A percentile compares a stretch with the other conserved stretches of the same genome.
Conservation (phyloP, 208 protist species). For the Jaenimonas drosophilae region DNA sequence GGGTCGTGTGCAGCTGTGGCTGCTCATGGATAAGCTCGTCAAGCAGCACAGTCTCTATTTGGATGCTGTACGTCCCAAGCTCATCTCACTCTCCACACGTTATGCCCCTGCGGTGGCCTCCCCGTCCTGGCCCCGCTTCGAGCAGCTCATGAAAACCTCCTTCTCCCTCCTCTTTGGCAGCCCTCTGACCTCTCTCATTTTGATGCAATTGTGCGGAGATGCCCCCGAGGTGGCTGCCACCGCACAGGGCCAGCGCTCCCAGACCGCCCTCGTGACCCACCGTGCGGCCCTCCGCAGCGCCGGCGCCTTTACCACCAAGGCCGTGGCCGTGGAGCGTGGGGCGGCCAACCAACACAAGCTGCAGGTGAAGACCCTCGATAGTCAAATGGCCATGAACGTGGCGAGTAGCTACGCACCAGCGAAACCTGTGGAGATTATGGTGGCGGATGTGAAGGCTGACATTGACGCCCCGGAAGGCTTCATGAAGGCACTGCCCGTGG, state of each 20-base stretch:
- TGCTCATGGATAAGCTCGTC: slow-evolving; percentile 73
- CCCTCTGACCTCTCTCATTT: slow-evolving; percentile 61
- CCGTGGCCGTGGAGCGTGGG: slow-evolving; percentile 35
- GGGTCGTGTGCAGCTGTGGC: slow-evolving; percentile 67
- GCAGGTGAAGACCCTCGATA: slow-evolving; percentile 87
- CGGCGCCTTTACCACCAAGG: slow-evolving; percentile 67
- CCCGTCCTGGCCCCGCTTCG: slow-evolving; percentile 52
- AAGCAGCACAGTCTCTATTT: slow-evolving; percentile 78
- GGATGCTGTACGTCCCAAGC: slow-evolving; percentile 54
- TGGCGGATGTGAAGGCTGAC: slow-evolving; percentile 56
- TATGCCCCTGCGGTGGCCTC: slow-evolving; percentile 19
- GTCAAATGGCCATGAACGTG: slow-evolving; percentile 78
- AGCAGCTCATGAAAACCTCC: slow-evolving; percentile 55
- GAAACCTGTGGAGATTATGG: slow-evolving; percentile 60
- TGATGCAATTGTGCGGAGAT: slow-evolving; percentile 31
- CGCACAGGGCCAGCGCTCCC: slow-evolving; percentile 10
- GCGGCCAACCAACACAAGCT: slow-evolving; percentile 42
- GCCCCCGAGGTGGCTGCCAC: slow-evolving; percentile 1
- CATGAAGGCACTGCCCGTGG: slow-evolving; percentile 64
- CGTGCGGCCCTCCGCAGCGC: slow-evolving; percentile 43
- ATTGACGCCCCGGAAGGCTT: slow-evolving; percentile 66
- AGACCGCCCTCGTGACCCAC: slow-evolving; percentile 39
- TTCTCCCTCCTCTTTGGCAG: slow-evolving; percentile 71
- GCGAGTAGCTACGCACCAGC: slow-evolving; percentile 82
- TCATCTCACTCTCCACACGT: slow-evolving; percentile 39